These are phyloP conservation scores for Coemansia sp. DNA, from an alignment of 192 early-diverging fungal species.

Conservation along the genomic window DNA sequence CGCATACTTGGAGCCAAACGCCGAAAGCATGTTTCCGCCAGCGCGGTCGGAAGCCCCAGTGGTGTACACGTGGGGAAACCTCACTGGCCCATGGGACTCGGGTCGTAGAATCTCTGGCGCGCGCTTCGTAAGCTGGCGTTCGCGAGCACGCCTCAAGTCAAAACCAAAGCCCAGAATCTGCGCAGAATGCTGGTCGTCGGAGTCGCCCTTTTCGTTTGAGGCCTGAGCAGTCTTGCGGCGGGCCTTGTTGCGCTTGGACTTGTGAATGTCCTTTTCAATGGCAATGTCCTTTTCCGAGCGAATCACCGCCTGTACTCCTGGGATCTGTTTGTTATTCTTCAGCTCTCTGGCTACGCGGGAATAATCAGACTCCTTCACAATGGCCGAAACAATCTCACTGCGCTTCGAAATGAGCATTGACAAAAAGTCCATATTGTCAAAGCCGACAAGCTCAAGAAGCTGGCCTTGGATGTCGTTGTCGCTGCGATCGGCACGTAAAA, in stretches of 20 bases:
- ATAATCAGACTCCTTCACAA: conserved; percentile 34
- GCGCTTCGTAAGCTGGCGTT: conserved; percentile 42
- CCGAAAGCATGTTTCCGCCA: conserved; percentile 69
- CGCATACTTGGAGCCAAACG: conserved; percentile 76
- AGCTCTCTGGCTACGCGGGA: conserved; percentile 8
- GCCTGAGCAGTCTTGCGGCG: neutral
- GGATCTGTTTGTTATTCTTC: conserved; percentile 11
- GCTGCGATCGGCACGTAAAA: conserved; percentile 32
- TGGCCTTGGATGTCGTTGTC: conserved; percentile 47
- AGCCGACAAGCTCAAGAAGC: conserved; percentile 52
- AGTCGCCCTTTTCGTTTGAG: neutral
- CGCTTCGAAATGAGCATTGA: conserved; percentile 35
- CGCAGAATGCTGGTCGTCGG: conserved; percentile 26
- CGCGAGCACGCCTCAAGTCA: conserved; percentile 40
- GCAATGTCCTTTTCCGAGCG: conserved; percentile 31
- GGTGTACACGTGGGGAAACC: conserved; percentile 85
- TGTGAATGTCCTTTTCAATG: conserved; percentile 33
- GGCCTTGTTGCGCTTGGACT: conserved; percentile 24
- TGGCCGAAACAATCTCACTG: conserved; percentile 23
- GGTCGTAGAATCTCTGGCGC: conserved; percentile 32
- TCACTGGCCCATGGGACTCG: conserved; percentile 22
- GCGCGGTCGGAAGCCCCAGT: conserved; percentile 37
- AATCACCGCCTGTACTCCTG: conserved; percentile 33
- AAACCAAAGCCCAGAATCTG: conserved; percentile 36
- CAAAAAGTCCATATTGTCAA: conserved; percentile 50